These are phyloP conservation scores for Microdochium bolleyi DNA, from an alignment of 2,329 filamentous ascomycete species.

Conservation along the genomic window DNA sequence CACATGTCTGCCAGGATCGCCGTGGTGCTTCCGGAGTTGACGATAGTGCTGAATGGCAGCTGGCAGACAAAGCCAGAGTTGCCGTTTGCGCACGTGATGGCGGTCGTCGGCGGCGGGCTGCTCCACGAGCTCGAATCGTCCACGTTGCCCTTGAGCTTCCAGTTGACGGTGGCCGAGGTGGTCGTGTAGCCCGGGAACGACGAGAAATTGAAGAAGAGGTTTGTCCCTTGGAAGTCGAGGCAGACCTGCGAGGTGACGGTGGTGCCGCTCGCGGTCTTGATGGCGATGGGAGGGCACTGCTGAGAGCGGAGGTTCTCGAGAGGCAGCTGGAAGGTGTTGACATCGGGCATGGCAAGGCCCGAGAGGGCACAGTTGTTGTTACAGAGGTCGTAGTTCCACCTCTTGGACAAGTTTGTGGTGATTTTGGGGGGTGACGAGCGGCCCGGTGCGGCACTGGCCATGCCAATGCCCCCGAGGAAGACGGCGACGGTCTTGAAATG, in stretches of 20 bases:
- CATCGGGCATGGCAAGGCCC: not conserved
- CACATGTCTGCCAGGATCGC: not conserved
- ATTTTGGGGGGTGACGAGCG: not conserved
- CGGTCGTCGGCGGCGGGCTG: not conserved
- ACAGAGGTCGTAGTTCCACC: not conserved
- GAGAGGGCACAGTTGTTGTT: not conserved
- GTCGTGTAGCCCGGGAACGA: not conserved
- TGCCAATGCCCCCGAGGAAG: too few species aligned
- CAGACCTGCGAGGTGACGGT: not conserved
- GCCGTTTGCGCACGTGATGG: not conserved
- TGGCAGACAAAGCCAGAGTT: not conserved
- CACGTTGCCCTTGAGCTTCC: not conserved
- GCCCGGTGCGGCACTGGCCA: not conserved
- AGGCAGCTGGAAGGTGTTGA: not conserved
- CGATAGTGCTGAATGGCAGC: not conserved
- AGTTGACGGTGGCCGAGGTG: not conserved
- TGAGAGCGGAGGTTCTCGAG: not conserved
- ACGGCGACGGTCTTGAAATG: too few species aligned
- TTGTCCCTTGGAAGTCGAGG: not conserved
- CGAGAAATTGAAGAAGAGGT: not conserved
- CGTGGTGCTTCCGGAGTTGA: not conserved
- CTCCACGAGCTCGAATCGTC: not conserved
- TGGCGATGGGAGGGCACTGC: not conserved
- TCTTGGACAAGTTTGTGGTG: not conserved
- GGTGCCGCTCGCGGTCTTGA: not conserved